Base-by-base conservation (phyloP, 2,329 filamentous ascomycete genomes). In the Exophiala viscosa region DNA sequence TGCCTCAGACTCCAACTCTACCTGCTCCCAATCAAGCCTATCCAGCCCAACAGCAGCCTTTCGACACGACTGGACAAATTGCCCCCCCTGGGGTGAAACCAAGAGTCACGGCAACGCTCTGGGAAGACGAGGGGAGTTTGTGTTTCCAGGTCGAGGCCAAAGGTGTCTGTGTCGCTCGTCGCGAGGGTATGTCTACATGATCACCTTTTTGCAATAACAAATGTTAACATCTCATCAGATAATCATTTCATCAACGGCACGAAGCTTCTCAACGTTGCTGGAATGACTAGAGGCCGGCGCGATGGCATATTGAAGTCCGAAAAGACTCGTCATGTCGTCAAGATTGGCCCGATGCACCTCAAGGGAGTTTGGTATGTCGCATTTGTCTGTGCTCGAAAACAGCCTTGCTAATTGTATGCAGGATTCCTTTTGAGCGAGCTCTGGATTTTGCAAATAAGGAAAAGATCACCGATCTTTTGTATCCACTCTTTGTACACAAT, bases 161-260 rank as follows among this genome's bases (percentile, higher is more conserved):
- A 62, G 92, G 92, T 43, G 92, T 99, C 48, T 99, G 93, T 69
- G 93, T 97, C 52, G 92, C 92, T 48, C 83, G 93, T 61, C 81
- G 93, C 68, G 92, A 97, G 82, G 90, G 90, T 93, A 73, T 62
- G 76, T 66, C 20, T 38, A 49, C 17, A 42, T 2, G 7, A 35
- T 15, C 18, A 5, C 8, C 20, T 15, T 18, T 38, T 17, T 35
- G 31, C 28, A 10, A 7, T 10, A 15, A 33, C 6, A 31, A 11
- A 34, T 33, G 36, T 54, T 63, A 33, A 61, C 53, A 10, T 49
- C n/a, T 33, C 38, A 36, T 45, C 59, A 95, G 92, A 96, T 65
- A 97, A 96, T 72, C 90, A 96, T 73, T 96, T 99, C 89, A 96
- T 99, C 71, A 99, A 97, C 66, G 93, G 93, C 14, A 99, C 93